phyloP scores from a whole-genome alignment of 164 flowering plant genomes.

The Dillenia suffruticosa region DNA sequence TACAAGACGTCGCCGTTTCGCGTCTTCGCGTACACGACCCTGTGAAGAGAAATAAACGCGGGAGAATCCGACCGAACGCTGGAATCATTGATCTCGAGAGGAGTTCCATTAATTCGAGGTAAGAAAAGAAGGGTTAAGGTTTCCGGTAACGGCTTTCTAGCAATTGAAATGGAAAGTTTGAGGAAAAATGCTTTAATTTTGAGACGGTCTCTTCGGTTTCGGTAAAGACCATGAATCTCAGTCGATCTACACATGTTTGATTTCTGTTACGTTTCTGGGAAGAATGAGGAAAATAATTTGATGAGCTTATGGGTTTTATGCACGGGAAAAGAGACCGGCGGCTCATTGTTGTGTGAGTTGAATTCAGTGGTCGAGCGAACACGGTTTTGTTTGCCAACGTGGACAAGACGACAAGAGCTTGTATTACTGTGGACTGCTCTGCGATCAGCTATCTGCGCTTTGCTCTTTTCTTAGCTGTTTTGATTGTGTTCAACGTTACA shows the following conservation, averaged over 20 bases:
- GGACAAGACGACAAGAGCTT: too few relatives aligned
- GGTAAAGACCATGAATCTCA: slow-evolving; percentile 19
- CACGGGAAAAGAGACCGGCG: too few relatives aligned
- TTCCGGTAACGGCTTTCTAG: slow-evolving; percentile 24
- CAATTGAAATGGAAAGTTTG: slow-evolving; percentile 19
- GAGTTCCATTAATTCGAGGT: slow-evolving; percentile 42
- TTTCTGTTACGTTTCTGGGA: neutral
- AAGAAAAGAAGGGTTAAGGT: slow-evolving; percentile 53
- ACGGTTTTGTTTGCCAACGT: too few relatives aligned
- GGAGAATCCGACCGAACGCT: slow-evolving; percentile 43
- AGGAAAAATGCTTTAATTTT: slow-evolving; percentile 40
- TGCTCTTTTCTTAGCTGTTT: too few relatives aligned
- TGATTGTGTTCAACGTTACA: too few relatives aligned
- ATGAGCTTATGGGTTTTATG: too few relatives aligned
- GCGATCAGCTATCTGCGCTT: too few relatives aligned
- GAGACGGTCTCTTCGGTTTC: slow-evolving; percentile 20
- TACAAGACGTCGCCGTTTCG: neutral
- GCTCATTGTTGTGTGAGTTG: too few relatives aligned
- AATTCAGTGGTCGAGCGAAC: too few relatives aligned
- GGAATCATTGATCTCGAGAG: slow-evolving; percentile 38
- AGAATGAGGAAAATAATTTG: neutral
- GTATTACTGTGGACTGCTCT: too few relatives aligned
- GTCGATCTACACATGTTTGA: slow-evolving; percentile 45
- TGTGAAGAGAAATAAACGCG: slow-evolving; percentile 55
- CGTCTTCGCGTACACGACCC: slow-evolving; percentile 19